Base-by-base conservation (phyloP, 2,329 filamentous ascomycete species). In the Fusarium illudens region DNA sequence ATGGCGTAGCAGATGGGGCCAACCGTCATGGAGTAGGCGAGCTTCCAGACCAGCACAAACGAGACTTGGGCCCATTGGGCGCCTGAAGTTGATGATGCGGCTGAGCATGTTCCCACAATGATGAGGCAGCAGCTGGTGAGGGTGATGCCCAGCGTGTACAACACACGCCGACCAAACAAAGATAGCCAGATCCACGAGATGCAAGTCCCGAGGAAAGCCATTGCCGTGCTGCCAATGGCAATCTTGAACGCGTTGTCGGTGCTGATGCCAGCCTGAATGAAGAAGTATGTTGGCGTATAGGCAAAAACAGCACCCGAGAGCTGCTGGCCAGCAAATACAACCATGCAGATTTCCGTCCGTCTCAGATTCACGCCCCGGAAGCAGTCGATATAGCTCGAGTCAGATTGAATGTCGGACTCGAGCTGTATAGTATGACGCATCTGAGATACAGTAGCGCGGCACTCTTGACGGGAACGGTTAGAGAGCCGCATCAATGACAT, bases 401-500 rank as follows among this genome's bases (percentile, higher is more conserved):
- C 82, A 0, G 71, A 65, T 4, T 74, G 75, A 37, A 79, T 71
- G 34, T 79, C 74, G 53, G 78, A 76, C 64, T 86, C 84, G 1
- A 83, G 72, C 58, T 81, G 76, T 59, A 81, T 77, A 2, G 82
- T 84, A 46, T 82, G 77, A 6, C 92, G 87, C 87, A 96, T 96
- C 90, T 95, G 94, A 54, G 79, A 74, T 65, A 83, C 77, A 33
- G 79, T 75, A 25, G 78, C 76, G 1, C 69, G 34, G 8, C 65
- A 60, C 76, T 73, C 44, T 60, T 88, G 64, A 89, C 87, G 59
- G 0, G 60, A 36, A 13, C 64, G 64, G 46, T 86, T 82, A 0
- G 77, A 73, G 0, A 80, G 73, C 1, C 77, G 64, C 15, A 64
- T 15, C 6, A 79, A 56, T 1, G 76, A 73, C 3, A 22, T 58